Evolutionary conservation across 768 basidiomycete species (phyloP).

Genomic region (Lentinula boryana): DNA sequence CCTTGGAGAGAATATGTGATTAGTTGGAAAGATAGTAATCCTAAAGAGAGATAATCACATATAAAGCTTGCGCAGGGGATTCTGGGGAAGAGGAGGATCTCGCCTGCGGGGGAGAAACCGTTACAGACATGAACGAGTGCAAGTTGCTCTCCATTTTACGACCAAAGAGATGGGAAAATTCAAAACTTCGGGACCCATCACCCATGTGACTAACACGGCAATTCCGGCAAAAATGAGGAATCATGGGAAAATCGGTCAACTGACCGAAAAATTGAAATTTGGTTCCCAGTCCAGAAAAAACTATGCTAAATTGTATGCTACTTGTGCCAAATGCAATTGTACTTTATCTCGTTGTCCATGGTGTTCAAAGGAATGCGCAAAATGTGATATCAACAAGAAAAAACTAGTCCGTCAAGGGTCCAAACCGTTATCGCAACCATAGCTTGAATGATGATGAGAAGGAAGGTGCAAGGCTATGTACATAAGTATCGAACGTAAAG

Average conservation of each 20-base stretch:
- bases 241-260: not conserved
- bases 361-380: not conserved
- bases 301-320: slow-evolving; percentile 4
- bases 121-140: slow-evolving; percentile 6
- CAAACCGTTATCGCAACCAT: not conserved
- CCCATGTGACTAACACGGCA: not conserved
- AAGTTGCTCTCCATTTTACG: slow-evolving; percentile 4
- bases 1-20: slow-evolving; percentile 10
- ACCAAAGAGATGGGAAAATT: not conserved
- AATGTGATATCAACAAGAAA: not conserved
- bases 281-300: not conserved
- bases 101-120: slow-evolving; percentile 4
- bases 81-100: slow-evolving; percentile 5
- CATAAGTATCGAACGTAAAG: slow-evolving; percentile 18
- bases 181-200: not conserved
- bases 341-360: not conserved
- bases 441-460: not conserved
- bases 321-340: slow-evolving; percentile 2
- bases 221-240: not conserved
- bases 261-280: not conserved
- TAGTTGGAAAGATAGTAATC: slow-evolving; percentile 14
- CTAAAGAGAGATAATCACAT: slow-evolving; percentile 17
- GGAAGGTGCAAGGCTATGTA: slow-evolving; percentile 9
- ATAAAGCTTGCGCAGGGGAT: slow-evolving; percentile 9
- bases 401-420: not conserved